Evolutionary conservation across 164 flowering plant genomes (phyloP).

Genomic region (Liriodendron chinense): DNA sequence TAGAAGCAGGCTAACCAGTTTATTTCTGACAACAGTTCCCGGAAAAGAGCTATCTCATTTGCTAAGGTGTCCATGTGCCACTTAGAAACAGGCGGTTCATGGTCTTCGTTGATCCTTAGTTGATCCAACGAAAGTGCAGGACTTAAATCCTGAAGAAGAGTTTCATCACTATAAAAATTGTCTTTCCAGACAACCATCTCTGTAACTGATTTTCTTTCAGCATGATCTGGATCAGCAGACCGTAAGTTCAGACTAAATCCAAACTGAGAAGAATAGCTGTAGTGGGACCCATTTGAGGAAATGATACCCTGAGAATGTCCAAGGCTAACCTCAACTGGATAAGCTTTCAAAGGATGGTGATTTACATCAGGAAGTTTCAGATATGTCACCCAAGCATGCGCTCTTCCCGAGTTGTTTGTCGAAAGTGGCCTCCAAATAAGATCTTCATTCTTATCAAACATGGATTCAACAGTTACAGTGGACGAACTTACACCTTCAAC

Average conservation of each 20-base stretch:
- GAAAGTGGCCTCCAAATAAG: slow-evolving; percentile 71
- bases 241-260: slow-evolving; percentile 44
- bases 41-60: slow-evolving; percentile 56
- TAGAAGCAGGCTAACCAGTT: slow-evolving; percentile 42
- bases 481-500: slow-evolving; percentile 71
- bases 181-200: slow-evolving; percentile 51
- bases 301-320: slow-evolving; percentile 54
- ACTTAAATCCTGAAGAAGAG: slow-evolving; percentile 24
- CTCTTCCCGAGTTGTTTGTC: slow-evolving; percentile 27
- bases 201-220: slow-evolving; percentile 11
- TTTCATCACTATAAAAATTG: slow-evolving; percentile 29
- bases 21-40: slow-evolving; percentile 49
- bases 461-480: slow-evolving; percentile 47
- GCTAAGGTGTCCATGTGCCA: slow-evolving; percentile 44
- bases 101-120: slow-evolving; percentile 26
- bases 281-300: slow-evolving; percentile 48
- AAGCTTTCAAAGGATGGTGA: slow-evolving; percentile 24
- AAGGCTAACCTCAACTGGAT: slow-evolving; percentile 51
- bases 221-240: slow-evolving; percentile 18
- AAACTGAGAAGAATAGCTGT: slow-evolving; percentile 28
- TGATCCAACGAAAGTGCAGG: slow-evolving; percentile 19
- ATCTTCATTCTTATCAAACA: slow-evolving; percentile 29
- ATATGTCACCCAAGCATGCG: slow-evolving; percentile 68
- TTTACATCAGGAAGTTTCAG: slow-evolving; percentile 36
- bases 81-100: slow-evolving; percentile 26